Evolutionary conservation across 1,284 basidiomycete genomes (phyloP), one percentile per base, ranked within the genome.

Genomic region (Boletus holoroseus): DNA sequence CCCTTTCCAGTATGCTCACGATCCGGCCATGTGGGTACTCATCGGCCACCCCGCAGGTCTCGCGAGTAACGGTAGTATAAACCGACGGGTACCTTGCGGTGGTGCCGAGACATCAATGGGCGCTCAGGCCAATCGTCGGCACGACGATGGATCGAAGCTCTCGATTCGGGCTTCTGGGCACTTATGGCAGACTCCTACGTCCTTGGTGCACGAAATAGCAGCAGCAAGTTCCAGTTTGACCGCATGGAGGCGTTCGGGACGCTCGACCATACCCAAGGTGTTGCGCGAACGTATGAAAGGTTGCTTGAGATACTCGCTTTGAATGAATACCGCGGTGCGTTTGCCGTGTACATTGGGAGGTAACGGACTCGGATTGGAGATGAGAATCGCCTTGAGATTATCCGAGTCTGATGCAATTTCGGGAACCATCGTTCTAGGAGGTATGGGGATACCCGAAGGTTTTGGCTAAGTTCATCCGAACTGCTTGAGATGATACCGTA

Each of bases 1-100:
- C 0, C 94, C 94, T 95, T 69, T 98, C 94, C 1, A 98, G 79
- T 0, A 97, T 86, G 55, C 90, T 92, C 20, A 98, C 75, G 1
- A 96, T 63, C 44, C 85, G 80, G 0, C 93, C 92, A 0, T 69
- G 61, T 0, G 90, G 82, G 54, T 83, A 81, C 22, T 68, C 60
- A 39, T 89, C 78, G 1, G 88, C 85, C 49, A 98, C 81, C 0
- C 57, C 62, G 34, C 80, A 76, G 0, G 83, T 80, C 61, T 96
- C 92, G 2, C 71, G 74, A 0, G 91, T 85, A 61, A 97, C 82
- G 84, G 60, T 86, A 74, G 67, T 91, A n/a, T n/a, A 97, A 97
- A 0, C 82, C 81, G 0, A 83, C 77, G 0, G 95, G 95, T 0
- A 98, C 93, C 55, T 87, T 85, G n/a, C 93, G 84, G 42, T 83